Evolutionary conservation across 106 monocot species (phyloP).

Genomic region (Phalaenopsis aphrodite): DNA sequence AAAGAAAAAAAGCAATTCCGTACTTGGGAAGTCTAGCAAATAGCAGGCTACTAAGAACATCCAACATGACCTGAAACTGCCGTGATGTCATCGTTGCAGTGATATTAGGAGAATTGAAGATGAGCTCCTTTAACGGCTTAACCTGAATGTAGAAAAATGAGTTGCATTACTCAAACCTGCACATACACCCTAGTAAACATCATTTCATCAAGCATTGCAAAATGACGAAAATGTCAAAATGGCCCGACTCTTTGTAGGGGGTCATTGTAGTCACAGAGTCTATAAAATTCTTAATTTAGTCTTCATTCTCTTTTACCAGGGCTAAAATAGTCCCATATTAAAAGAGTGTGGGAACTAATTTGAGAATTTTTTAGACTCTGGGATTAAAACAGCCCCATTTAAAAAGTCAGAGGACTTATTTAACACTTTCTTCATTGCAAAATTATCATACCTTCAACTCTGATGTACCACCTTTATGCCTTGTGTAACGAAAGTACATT

Average conservation of each 20-base stretch:
- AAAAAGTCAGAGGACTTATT: too few relatives aligned
- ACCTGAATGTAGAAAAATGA: constrained; percentile 38
- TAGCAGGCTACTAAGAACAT: constrained; percentile 91
- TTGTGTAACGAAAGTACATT: constrained; percentile 96
- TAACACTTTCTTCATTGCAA: too few relatives aligned
- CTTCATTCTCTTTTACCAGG: too few relatives aligned
- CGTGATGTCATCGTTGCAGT: constrained; percentile 96
- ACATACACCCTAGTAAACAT: not conserved
- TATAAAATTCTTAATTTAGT: too few relatives aligned
- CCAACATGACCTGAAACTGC: constrained; percentile 97
- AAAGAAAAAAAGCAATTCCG: constrained; percentile 11
- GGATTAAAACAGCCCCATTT: too few relatives aligned
- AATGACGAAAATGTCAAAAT: too few relatives aligned
- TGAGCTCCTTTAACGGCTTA: constrained; percentile 91
- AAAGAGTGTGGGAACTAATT: too few relatives aligned
- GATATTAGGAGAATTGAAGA: constrained; percentile 93
- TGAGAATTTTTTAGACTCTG: too few relatives aligned
- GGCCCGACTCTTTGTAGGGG: too few relatives aligned
- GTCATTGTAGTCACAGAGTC: too few relatives aligned
- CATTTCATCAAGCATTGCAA: not conserved
- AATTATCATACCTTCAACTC: constrained; percentile 72
- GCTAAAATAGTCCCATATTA: too few relatives aligned
- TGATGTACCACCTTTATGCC: constrained; percentile 91
- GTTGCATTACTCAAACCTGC: not conserved
- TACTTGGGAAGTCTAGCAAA: constrained; percentile 90